A percentile compares a stretch with the other conserved stretches of the same genome.
phyloP scores from a whole-genome alignment of 176 grass and related monocot genomes.

The Aegilops tauschii region DNA sequence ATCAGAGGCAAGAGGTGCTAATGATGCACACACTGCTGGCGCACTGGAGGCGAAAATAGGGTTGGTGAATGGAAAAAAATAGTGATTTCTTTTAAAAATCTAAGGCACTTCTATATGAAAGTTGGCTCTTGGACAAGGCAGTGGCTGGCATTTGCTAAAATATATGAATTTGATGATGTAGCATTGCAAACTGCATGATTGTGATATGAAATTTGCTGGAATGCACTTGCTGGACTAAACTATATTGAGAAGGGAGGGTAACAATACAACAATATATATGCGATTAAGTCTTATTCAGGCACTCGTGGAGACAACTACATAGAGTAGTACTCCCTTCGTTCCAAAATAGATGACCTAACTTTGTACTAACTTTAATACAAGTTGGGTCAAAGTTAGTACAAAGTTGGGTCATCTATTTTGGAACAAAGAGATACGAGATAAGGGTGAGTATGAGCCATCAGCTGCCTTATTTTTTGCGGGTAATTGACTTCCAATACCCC shows the following conservation, averaged over 20 bases:
- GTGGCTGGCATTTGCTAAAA: not conserved
- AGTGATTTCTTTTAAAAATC: too few species aligned
- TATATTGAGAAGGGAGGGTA: too few species aligned
- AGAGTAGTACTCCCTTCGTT: not conserved
- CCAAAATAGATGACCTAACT: too few species aligned
- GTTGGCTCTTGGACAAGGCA: not conserved
- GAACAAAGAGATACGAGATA: too few species aligned
- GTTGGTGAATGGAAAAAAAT: not conserved
- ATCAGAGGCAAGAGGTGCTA: too few species aligned
- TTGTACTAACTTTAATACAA: too few species aligned
- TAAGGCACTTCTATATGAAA: not conserved
- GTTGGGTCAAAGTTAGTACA: too few species aligned
- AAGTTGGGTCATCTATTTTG: too few species aligned
- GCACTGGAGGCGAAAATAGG: not conserved
- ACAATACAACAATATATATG: not conserved
- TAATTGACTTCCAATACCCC: too few species aligned
- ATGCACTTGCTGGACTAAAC: too few species aligned
- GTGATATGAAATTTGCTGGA: not conserved
- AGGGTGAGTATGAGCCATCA: not conserved
- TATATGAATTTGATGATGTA: not conserved
- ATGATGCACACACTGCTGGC: too few species aligned
- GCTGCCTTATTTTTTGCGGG: too few species aligned
- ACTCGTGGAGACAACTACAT: not conserved
- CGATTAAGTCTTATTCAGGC: not conserved
- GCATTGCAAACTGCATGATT: not conserved